These are phyloP conservation scores for Lodderomyces pseudojiufengensis DNA, from an alignment of 1,139 yeast species.

Conservation along the genomic window DNA sequence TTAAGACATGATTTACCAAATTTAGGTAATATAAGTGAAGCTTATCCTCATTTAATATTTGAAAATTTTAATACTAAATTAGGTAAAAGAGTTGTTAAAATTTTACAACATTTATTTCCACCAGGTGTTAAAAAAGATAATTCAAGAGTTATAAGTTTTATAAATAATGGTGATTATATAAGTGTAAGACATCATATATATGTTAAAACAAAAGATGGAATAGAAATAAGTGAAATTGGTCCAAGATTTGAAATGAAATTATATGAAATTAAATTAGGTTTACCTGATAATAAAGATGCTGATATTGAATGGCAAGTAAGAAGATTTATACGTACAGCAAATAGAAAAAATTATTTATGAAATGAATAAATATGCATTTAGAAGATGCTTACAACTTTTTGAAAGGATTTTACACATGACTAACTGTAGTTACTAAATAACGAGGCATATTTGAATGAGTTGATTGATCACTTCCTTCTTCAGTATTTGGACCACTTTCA, in stretches of 20 bases:
- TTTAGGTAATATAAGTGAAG: conserved; percentile 85
- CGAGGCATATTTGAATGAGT: conserved; percentile 9
- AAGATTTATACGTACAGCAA: conserved; percentile 91
- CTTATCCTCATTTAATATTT: conserved; percentile 89
- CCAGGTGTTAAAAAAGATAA: conserved; percentile 90
- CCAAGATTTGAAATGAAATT: conserved; percentile 98
- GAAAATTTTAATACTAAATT: conserved; percentile 83
- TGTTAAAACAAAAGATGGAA: conserved; percentile 82
- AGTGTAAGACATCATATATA: conserved; percentile 94
- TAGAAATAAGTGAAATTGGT: conserved; percentile 93
- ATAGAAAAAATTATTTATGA: conserved; percentile 78
- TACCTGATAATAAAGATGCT: conserved; percentile 94
- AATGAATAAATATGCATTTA: background rate
- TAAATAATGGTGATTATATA: conserved; percentile 86
- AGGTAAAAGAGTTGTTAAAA: conserved; percentile 78
- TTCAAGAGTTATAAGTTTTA: conserved; percentile 85
- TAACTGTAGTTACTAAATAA: conserved; percentile 12
- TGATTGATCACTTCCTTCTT: background rate
- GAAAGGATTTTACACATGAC: conserved; percentile 7
- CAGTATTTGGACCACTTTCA: too few species aligned
- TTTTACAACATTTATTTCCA: conserved; percentile 87
- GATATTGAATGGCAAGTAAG: conserved; percentile 95
- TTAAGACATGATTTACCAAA: conserved; percentile 88
- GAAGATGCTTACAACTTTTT: background rate
- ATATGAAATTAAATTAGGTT: conserved; percentile 83